phyloP scores from a whole-genome alignment of 2,329 filamentous ascomycete species.

The Nakataea oryzae region DNA sequence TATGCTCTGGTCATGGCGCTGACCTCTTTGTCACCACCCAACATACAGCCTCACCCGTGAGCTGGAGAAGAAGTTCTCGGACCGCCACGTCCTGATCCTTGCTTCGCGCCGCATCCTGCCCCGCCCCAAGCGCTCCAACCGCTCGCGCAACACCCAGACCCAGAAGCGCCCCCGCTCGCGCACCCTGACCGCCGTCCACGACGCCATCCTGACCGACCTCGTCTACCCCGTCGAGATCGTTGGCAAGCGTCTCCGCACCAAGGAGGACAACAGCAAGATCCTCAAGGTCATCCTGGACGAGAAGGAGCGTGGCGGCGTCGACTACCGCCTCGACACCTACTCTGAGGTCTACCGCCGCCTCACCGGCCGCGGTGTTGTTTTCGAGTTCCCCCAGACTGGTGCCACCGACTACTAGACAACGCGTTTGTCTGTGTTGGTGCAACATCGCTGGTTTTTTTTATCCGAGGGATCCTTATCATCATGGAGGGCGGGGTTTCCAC shows the following conservation, averaged over 20 bases:
- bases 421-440: background rate
- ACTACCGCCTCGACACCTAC: conserved; percentile 99
- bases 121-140: conserved; percentile 96
- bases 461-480: background rate
- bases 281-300: conserved; percentile 99
- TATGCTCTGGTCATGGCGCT: background rate
- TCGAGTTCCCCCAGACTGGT: conserved; percentile 92
- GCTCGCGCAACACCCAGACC: conserved; percentile 89
- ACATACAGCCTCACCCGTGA: conserved; percentile 82
- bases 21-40: background rate
- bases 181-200: conserved; percentile 97
- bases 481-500: background rate
- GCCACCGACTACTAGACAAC: conserved; percentile 66
- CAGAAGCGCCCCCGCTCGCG: conserved; percentile 98
- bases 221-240: conserved; percentile 99
- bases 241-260: conserved; percentile 96
- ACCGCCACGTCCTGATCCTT: conserved; percentile 98
- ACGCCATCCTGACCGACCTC: conserved; percentile 93
- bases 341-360: conserved; percentile 98
- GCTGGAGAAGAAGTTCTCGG: conserved; percentile 99
- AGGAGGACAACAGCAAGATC: conserved; percentile 97
- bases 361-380: conserved; percentile 91
- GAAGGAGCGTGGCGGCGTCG: conserved; percentile 99
- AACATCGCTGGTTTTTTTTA: background rate
- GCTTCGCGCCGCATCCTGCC: conserved; percentile 97